phyloP scores from a whole-genome alignment of 345 rosid species.

The Arabidopsis suecica region DNA sequence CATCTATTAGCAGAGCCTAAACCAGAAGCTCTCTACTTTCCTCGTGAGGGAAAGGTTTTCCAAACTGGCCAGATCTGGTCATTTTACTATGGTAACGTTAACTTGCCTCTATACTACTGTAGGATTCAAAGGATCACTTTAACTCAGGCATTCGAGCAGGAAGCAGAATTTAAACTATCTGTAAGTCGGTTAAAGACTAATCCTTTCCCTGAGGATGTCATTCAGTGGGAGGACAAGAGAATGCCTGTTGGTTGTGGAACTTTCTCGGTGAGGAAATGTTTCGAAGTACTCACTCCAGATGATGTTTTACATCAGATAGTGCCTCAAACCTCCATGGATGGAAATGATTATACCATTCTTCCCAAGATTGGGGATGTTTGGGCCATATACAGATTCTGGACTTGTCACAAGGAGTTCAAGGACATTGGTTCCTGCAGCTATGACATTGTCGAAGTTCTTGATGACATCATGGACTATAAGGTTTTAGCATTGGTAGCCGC shows the following conservation, averaged over 20 bases:
- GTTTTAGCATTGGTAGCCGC: constrained; percentile 54
- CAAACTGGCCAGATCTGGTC: constrained; percentile 75
- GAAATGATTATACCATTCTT: constrained; percentile 50
- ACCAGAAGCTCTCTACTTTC: constrained; percentile 38
- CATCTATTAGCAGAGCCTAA: background rate
- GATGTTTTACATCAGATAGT: constrained; percentile 58
- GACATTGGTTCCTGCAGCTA: constrained; percentile 50
- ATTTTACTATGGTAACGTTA: constrained; percentile 51
- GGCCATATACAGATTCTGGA: constrained; percentile 80
- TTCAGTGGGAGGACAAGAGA: constrained; percentile 49
- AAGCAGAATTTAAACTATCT: constrained; percentile 53
- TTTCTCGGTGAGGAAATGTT: constrained; percentile 49
- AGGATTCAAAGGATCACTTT: constrained; percentile 52
- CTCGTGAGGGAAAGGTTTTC: constrained; percentile 52
- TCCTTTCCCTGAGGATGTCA: constrained; percentile 52
- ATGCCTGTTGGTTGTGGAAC: constrained; percentile 75
- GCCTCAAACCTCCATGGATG: constrained; percentile 47
- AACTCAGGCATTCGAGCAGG: constrained; percentile 6
- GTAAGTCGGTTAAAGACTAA: constrained; percentile 66
- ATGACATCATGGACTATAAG: constrained; percentile 37
- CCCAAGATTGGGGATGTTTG: constrained; percentile 74
- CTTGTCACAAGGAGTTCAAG: constrained; percentile 38
- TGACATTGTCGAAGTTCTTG: constrained; percentile 62
- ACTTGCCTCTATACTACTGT: constrained; percentile 72
- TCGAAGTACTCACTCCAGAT: constrained; percentile 39